Evolutionary conservation across 345 rosid genomes (phyloP), one percentile per base, ranked within the genome.

Genomic region (Durio zibethinus): DNA sequence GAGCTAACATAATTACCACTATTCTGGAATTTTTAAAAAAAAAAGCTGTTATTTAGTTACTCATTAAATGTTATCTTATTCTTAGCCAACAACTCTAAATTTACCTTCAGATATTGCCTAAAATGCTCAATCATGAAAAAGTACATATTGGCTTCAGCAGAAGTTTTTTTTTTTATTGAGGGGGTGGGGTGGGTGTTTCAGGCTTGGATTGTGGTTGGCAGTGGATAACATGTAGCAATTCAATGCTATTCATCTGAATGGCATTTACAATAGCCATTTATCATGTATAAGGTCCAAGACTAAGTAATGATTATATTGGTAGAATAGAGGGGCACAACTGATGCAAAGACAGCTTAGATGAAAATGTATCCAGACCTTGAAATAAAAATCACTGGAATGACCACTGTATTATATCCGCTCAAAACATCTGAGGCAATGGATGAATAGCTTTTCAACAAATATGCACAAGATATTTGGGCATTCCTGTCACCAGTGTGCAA

Each of bases 391-490:
- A 87, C 92, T n/a, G 99, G 99, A 82, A 92, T 62, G 75, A 89
- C 83, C 73, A 82, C 90, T 10, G 88, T 83, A 77, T 91, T 90
- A 85, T 93, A 86, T 78, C 94, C 86, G 65, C 91, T 89, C 76
- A 89, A 69, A 76, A 93, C 87, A 86, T 93, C 99, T 76, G 91
- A 84, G 66, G 99, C 97, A 74, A 79, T 61, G 21, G 98, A 90
- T 52, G 88, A 85, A 86, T 85, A 95, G 86, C 91, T 90, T 87
- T 88, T 95, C 79, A 95, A 78, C 74, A 95, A 88, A 80, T 90
- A 80, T 29, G 94, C 97, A 87, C 97, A 95, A 23, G 99, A 89
- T 57, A 89, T 82, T 82, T 93, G 98, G 63, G 88, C 87, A 86
- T 88, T 92, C 81, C 84, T 87, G 81, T 93, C 98, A 80, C 97